phyloP scores from a whole-genome alignment of 768 basidiomycete species.

The Termitomyces sp. region DNA sequence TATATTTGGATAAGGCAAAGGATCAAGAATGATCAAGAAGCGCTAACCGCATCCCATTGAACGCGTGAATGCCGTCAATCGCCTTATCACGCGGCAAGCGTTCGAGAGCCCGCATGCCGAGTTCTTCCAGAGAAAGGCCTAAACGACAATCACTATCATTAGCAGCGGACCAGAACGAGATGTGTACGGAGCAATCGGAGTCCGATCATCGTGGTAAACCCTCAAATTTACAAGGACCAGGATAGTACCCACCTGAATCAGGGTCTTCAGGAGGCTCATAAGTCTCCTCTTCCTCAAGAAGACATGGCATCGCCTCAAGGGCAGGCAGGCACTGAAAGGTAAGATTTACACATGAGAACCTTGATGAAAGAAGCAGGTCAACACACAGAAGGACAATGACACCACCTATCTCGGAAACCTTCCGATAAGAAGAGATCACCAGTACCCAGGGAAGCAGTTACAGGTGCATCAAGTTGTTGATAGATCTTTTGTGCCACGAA shows the following conservation, averaged over 20 bases:
- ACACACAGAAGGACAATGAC: conserved; percentile 59
- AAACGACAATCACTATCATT: conserved; percentile 9
- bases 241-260: conserved; percentile 55
- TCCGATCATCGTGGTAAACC: conserved; percentile 4
- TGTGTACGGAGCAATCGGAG: conserved; percentile 9
- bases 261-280: conserved; percentile 87
- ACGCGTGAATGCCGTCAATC: conserved; percentile 80
- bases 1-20: conserved; percentile 3
- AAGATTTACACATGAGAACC: conserved; percentile 3
- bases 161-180: conserved; percentile 6
- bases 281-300: conserved; percentile 77
- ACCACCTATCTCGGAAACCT: conserved; percentile 78
- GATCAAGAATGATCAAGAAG: neutral
- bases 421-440: conserved; percentile 77
- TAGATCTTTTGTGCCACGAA: conserved; percentile 43
- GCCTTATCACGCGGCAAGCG: conserved; percentile 76
- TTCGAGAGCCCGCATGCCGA: conserved; percentile 75
- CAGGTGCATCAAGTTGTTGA: conserved; percentile 18
- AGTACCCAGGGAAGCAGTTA: conserved; percentile 37
- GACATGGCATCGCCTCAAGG: conserved; percentile 51
- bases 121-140: conserved; percentile 80
- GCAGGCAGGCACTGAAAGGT: conserved; percentile 53
- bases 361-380: conserved; percentile 1
- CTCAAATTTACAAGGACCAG: conserved; percentile 1
- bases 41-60: conserved; percentile 73